These are phyloP conservation scores for Asterella californica DNA, from an alignment of 225 moss, liverwort and hornwort genomes.

Conservation along the genomic window DNA sequence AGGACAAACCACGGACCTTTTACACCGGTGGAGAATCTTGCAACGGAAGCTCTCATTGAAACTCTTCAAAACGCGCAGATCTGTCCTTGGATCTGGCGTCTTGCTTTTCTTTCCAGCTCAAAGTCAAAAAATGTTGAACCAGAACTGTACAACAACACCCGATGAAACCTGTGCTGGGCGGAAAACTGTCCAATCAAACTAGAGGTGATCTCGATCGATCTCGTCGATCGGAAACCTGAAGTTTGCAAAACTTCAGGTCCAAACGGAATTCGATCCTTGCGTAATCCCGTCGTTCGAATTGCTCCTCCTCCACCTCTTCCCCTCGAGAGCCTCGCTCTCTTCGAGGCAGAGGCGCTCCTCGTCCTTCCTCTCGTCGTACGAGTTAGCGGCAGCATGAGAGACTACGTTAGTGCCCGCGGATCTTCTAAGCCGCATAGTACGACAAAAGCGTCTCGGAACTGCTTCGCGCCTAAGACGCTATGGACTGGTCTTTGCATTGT, in stretches of 20 bases:
- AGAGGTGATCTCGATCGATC: not conserved
- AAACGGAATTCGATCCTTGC: not conserved
- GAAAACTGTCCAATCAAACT: not conserved
- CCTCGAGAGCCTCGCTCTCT: slow-evolving; percentile 8
- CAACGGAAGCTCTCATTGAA: not conserved
- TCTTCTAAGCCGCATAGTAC: not conserved
- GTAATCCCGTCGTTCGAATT: not conserved
- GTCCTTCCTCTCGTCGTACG: not conserved
- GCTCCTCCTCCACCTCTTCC: slow-evolving; percentile 9
- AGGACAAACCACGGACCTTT: not conserved
- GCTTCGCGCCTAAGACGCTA: not conserved
- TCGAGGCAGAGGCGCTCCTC: slow-evolving; percentile 12
- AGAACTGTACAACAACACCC: not conserved
- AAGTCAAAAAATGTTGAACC: not conserved
- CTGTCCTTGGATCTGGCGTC: not conserved
- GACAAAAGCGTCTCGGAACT: not conserved
- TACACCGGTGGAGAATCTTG: not conserved
- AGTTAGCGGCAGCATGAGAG: not conserved
- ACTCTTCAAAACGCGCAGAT: not conserved
- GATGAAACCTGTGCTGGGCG: not conserved
- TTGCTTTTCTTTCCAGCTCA: not conserved
- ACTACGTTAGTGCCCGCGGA: not conserved
- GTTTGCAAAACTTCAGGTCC: not conserved
- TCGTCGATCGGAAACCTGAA: not conserved
- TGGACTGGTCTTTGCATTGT: not conserved